These are phyloP conservation scores for Populus deltoides DNA, from an alignment of 345 rosid genomes.

Conservation along the genomic window DNA sequence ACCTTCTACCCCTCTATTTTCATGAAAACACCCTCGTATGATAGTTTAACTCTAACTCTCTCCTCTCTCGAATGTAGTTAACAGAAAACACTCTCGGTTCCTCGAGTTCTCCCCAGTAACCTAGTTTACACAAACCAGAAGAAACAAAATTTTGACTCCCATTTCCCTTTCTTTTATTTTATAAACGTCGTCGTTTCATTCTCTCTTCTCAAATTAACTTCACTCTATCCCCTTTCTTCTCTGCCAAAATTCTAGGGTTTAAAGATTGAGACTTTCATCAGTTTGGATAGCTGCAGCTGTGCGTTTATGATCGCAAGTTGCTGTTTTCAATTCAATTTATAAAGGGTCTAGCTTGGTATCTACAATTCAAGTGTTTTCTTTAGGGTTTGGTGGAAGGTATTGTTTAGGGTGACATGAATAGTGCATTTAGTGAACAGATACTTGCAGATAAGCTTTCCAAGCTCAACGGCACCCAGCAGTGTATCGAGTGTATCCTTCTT, in stretches of 20 bases:
- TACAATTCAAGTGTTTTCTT: background rate
- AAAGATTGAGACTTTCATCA: background rate
- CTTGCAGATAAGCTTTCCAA: conserved; percentile 93
- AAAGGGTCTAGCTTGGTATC: background rate
- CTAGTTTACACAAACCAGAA: background rate
- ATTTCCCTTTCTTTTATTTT: background rate
- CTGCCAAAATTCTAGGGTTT: conserved; percentile 8
- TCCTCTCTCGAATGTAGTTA: too few relatives aligned
- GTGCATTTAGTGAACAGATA: conserved; percentile 85
- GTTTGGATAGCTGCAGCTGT: conserved; percentile 5
- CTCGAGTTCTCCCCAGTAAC: too few relatives aligned
- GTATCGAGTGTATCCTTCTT: conserved; percentile 88
- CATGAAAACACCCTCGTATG: too few relatives aligned
- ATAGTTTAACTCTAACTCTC: too few relatives aligned
- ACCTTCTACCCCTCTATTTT: too few relatives aligned
- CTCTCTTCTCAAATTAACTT: too few relatives aligned
- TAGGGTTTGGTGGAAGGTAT: conserved; percentile 6
- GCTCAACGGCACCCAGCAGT: conserved; percentile 95
- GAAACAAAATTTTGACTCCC: background rate
- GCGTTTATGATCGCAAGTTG: background rate
- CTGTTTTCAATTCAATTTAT: background rate
- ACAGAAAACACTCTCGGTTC: too few relatives aligned
- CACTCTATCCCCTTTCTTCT: background rate
- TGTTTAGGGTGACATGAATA: conserved; percentile 68
- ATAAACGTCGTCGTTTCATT: background rate